A percentile compares a stretch with the other conserved stretches of the same genome.
Evolutionary conservation across 2,329 filamentous ascomycete genomes (phyloP).

Genomic region (Biscogniauxia sp.): DNA sequence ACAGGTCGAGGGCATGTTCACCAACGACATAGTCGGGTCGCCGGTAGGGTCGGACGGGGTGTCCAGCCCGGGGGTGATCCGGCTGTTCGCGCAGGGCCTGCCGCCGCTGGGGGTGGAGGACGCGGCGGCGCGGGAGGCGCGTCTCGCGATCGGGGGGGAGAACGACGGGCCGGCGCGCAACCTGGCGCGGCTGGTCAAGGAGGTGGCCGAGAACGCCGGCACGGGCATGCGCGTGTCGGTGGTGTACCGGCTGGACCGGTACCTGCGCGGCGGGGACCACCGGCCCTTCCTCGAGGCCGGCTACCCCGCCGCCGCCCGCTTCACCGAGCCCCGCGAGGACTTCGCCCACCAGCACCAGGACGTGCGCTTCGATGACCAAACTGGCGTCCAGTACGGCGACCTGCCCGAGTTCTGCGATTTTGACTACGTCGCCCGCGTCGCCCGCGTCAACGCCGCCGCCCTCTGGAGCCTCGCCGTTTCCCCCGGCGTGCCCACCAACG

Average conservation of each 20-base stretch:
- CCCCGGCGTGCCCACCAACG: constrained; percentile 48
- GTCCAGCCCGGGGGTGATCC: constrained; percentile 48
- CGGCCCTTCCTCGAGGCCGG: constrained; percentile 53
- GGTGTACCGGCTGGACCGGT: constrained; percentile 56
- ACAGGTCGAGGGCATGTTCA: constrained; percentile 56
- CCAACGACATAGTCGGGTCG: constrained; percentile 56
- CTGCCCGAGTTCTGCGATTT: constrained; percentile 56
- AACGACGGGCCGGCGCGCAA: constrained; percentile 55
- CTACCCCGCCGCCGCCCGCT: constrained; percentile 49
- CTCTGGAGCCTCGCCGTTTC: constrained; percentile 53
- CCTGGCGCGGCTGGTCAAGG: constrained; percentile 53
- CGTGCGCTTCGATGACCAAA: constrained; percentile 37
- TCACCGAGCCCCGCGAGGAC: constrained; percentile 58
- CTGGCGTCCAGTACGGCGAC: constrained; percentile 52
- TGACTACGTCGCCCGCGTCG: constrained; percentile 52
- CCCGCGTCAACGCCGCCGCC: constrained; percentile 52
- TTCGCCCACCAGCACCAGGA: constrained; percentile 59
- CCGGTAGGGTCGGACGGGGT: constrained; percentile 44
- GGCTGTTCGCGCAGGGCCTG: constrained; percentile 52
- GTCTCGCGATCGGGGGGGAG: constrained; percentile 48
- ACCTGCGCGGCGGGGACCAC: constrained; percentile 56
- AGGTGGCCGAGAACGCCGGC: constrained; percentile 49
- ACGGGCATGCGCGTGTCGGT: constrained; percentile 56
- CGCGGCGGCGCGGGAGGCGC: constrained; percentile 33
- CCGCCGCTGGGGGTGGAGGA: constrained; percentile 40